Percentiles rank a stretch among this genome's conserved stretches.
Conservation (phyloP, 768 basidiomycete species). For the Termitomyces sp. region DNA sequence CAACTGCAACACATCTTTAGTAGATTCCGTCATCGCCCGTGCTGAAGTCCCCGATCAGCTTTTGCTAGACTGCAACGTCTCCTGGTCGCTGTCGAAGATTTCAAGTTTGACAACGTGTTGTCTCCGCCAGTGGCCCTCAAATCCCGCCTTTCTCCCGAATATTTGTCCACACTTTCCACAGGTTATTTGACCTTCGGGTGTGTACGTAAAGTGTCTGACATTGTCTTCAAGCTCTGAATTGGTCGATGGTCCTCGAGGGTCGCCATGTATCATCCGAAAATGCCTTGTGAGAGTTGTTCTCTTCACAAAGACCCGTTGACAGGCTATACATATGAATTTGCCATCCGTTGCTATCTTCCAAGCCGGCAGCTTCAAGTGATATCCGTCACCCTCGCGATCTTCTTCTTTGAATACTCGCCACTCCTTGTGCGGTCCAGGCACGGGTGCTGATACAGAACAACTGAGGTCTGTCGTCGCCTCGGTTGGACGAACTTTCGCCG, state of each 20-base stretch:
- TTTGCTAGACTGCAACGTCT: not conserved
- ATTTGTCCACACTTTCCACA: not conserved
- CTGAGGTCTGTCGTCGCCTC: not conserved
- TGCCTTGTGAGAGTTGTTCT: not conserved
- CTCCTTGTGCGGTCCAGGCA: not conserved
- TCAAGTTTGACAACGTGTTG: not conserved
- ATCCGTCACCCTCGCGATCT: not conserved
- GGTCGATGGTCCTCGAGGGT: not conserved
- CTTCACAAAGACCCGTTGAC: not conserved
- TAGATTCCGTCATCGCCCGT: not conserved
- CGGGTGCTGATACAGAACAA: not conserved
- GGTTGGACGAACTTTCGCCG: not conserved
- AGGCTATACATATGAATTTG: not conserved
- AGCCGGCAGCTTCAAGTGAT: not conserved
- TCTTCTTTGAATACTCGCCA: not conserved
- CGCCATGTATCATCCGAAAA: not conserved
- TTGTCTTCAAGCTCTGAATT: not conserved
- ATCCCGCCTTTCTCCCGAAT: not conserved
- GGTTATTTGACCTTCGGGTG: not conserved
- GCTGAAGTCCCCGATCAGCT: not conserved
- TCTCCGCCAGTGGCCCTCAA: not conserved
- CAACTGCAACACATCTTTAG: too few relatives aligned
- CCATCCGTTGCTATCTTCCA: not conserved
- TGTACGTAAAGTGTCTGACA: not conserved
- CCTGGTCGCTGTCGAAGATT: not conserved